Conservation (phyloP, 179 eudicot species). For the Carnegiea gigantea region DNA sequence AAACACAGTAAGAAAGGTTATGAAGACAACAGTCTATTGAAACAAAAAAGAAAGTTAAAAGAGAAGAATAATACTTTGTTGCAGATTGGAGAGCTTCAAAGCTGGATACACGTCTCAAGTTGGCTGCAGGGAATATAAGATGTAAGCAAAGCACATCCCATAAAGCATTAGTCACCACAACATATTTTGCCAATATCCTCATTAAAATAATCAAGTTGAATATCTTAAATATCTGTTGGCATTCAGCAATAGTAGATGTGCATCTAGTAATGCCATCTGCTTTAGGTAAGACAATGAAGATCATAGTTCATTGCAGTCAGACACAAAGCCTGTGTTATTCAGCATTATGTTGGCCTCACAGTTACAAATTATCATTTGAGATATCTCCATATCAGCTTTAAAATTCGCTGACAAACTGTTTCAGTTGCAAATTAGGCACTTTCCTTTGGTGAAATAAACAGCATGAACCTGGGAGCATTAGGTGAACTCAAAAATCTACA, state of each 20-base stretch:
- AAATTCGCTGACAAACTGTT: too few relatives aligned
- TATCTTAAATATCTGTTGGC: background rate
- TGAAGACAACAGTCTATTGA: background rate
- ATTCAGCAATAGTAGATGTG: background rate
- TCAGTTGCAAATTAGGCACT: too few relatives aligned
- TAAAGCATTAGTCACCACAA: constrained; percentile 6
- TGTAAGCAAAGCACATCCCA: background rate
- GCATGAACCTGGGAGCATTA: too few relatives aligned
- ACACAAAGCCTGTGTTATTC: too few relatives aligned
- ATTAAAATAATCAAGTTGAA: background rate
- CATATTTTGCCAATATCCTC: constrained; percentile 4
- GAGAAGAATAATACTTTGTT: constrained; percentile 47
- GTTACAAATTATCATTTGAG: too few relatives aligned
- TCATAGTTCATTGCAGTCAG: too few relatives aligned
- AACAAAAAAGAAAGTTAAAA: background rate
- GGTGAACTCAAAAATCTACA: too few relatives aligned
- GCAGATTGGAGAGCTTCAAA: constrained; percentile 87
- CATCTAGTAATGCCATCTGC: background rate
- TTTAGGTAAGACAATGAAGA: too few relatives aligned
- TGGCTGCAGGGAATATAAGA: constrained; percentile 51
- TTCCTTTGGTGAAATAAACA: too few relatives aligned
- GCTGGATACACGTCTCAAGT: constrained; percentile 66
- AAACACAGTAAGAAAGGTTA: constrained; percentile 1
- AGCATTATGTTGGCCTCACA: too few relatives aligned
- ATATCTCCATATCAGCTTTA: too few relatives aligned